Evolutionary conservation across 129 eudicot genomes (phyloP), one percentile per base, ranked within the genome.

Genomic region (Flaveria robusta): DNA sequence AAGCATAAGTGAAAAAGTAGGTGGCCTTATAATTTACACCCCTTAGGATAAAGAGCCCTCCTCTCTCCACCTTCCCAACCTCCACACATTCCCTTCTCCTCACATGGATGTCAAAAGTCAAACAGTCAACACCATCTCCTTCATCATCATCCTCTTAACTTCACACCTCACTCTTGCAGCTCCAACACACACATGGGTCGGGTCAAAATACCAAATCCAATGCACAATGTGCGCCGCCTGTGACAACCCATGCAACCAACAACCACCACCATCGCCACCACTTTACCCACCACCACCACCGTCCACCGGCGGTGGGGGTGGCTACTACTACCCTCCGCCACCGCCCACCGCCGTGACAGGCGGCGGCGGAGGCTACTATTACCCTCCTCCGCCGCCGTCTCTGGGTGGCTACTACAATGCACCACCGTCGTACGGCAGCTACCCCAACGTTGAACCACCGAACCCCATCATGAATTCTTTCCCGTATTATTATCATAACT

Each of bases 171-270:
- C 83, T 65, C 68, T 80, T 31, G 79, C 7, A 34, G 19, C 70
- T 45, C 66, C 81, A 55, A 29, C 84, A 20, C 69, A 47, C 45
- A 42, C 79, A 60, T 88, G 93, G 93, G 85, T 67, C 27, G 93
- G 91, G 47, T 91, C 97, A 24, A 91, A 88, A 79, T 91, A 85
- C 83, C 87, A 87, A 68, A 87, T 91, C 76, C 79, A 88, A 79
- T 91, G 97, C 79, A 88, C 92, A 85, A 88, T 91, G 97, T 91
- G 97, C 52, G 79, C 95, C 3, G 90, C 92, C 10, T 91, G 97
- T 83, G 97, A 91, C 89, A 88, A 88, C 77, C 97, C 97, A 26
- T 91, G 97, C 76, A 75, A 65, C 86, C 77, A 83, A 58, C 66
- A 76, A 65, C 74, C 86, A 2, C 78, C 94, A 5, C 68, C 93